Base-by-base conservation (phyloP, 208 protist genomes). In the Crithidia fasciculata region DNA sequence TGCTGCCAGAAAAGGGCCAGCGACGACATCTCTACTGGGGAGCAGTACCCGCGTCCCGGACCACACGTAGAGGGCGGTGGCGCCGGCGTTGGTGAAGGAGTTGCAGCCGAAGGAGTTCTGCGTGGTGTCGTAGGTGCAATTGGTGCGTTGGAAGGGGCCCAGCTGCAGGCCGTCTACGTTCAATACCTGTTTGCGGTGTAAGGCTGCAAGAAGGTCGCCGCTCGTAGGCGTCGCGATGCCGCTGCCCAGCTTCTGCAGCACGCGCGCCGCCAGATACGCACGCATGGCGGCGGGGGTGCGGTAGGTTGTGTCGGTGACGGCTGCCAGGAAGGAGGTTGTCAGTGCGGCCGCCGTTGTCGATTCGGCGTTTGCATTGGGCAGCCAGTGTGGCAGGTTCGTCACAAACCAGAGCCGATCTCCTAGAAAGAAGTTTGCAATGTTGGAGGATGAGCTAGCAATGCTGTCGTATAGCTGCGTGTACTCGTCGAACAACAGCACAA, bases 331-430 rank as follows among this genome's bases (percentile, higher is more conserved):
- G 0, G 43, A 58, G 0, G 0, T 40, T 15, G 63, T 64, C 2
- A 76, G 18, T 10, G 0, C 37, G n/a, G 72, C 18, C 8, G 10
- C 7, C 5, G 15, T 8, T 7, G 7, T 15, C 8, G 49, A n/a
- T 10, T 7, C 16, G 50, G 2, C 41, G 61, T 28, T 12, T 10
- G 39, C 40, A 8, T 3, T 0, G 0, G 43, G 2, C 45, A 28
- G 54, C 72, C 72, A 76, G 45, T 52, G 72, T 8, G 72, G 63
- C 45, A 76, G 56, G 41, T 76, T 76, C 9, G 72, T 76, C 10
- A 58, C 56, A 37, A 76, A 28, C 28, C 28, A 28, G 28, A 28
- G 28, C 28, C 28, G 28, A 28, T 28, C 28, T 28, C 28, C 28
- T 28, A 28, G 28, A 28, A 28, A 28, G 28, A 8, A 0, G 2